Evolutionary conservation across 2,329 filamentous ascomycete species (phyloP).

Genomic region (Keithomyces neogunnii): DNA sequence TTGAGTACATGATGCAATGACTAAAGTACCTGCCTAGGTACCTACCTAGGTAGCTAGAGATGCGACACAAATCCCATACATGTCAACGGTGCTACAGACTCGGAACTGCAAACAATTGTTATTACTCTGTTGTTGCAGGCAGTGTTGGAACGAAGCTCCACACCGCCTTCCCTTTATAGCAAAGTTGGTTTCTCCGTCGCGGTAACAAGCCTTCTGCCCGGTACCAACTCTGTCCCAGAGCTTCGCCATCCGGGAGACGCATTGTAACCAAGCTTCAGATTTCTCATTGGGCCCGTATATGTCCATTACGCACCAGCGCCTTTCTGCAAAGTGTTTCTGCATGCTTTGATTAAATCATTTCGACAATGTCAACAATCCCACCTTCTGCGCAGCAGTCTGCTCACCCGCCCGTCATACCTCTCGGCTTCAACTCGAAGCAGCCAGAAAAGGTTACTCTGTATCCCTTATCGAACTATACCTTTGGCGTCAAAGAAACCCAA

Average conservation of each 20-base stretch:
- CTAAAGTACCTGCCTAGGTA: too few relatives aligned
- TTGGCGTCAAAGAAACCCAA: slow-evolving; percentile 96
- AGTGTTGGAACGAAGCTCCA: background rate
- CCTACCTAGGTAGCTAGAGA: too few relatives aligned
- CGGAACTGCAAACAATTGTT: too few relatives aligned
- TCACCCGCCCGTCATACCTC: slow-evolving; percentile 68
- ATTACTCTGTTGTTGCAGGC: too few relatives aligned
- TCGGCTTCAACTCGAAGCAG: slow-evolving; percentile 82
- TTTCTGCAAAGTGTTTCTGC: background rate
- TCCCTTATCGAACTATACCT: slow-evolving; percentile 96
- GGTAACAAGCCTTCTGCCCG: background rate
- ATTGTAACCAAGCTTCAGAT: too few relatives aligned
- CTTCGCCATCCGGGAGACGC: background rate
- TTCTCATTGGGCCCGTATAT: too few relatives aligned
- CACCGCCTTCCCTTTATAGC: background rate
- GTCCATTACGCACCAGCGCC: too few relatives aligned
- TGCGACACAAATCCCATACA: too few relatives aligned
- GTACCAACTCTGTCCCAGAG: background rate
- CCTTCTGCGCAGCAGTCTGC: slow-evolving; percentile 66
- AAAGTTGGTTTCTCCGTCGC: background rate
- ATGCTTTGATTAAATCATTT: background rate
- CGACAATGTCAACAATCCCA: slow-evolving; percentile 76
- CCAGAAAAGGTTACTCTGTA: slow-evolving; percentile 84
- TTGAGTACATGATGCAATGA: too few relatives aligned
- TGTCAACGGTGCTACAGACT: background rate